A percentile compares a stretch with the other conserved stretches of the same genome.
Conservation (phyloP, 169 alveolate genomes). For the Plasmodium cynomolgi region DNA sequence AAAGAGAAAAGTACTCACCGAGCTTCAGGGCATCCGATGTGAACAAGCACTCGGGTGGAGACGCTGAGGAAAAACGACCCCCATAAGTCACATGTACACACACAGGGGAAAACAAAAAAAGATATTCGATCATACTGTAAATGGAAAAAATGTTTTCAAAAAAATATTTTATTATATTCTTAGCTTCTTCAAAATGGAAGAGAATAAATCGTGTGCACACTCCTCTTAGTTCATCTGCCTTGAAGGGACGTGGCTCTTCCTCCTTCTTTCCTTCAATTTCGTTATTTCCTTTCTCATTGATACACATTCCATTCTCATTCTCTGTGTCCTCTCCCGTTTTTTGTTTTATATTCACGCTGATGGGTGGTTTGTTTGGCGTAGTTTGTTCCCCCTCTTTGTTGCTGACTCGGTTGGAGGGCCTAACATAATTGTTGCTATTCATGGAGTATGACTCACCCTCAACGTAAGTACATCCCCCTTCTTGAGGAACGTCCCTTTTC, state of each 20-base stretch:
- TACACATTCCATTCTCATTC: neutral
- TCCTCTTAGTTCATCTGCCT: neutral
- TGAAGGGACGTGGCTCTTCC: neutral
- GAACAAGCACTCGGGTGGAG: slow-evolving; percentile 15
- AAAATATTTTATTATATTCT: slow-evolving; percentile 56
- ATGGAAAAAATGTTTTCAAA: slow-evolving; percentile 51
- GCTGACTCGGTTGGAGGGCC: neutral
- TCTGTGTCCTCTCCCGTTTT: neutral
- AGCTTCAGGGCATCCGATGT: slow-evolving; percentile 6
- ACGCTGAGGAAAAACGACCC: neutral
- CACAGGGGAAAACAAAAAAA: slow-evolving; percentile 48
- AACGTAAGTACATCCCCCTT: neutral
- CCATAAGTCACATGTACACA: slow-evolving; percentile 13
- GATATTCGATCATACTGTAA: slow-evolving; percentile 51
- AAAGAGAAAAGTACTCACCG: slow-evolving; percentile 10
- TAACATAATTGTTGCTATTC: neutral
- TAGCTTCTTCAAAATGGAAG: slow-evolving; percentile 43
- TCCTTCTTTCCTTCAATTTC: neutral
- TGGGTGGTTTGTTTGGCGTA: neutral
- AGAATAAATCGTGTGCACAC: neutral
- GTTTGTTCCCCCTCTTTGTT: neutral
- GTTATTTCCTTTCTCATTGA: neutral
- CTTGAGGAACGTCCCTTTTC: neutral
- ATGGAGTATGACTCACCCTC: neutral
- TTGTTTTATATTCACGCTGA: neutral